Base-by-base conservation (phyloP, 768 basidiomycete species). In the Leucosporidium creatinivorum region DNA sequence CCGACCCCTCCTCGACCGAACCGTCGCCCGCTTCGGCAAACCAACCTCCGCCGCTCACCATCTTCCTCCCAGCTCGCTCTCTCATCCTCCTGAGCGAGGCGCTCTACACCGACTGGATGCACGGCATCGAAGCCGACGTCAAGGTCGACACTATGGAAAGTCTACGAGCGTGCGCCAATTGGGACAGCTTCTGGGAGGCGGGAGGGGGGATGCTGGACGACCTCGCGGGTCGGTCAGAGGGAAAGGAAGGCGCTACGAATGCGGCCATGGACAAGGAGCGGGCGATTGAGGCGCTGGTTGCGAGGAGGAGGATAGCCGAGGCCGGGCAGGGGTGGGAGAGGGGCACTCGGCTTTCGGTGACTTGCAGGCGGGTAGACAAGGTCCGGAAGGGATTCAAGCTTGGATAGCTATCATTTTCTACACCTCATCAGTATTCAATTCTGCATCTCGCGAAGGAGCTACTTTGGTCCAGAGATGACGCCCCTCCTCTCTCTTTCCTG, bases 51-150 rank as follows among this genome's bases (percentile, higher is more conserved):
- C 78, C 86, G 30, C 79, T 89, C 26, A 87, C 89, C 5, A 76
- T 94, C 18, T 80, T 93, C 28, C 82, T 97, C 68, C 89, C 96
- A 75, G 88, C 89, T 56, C 85, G 93, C 56, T 92, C 91, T 70
- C 84, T 90, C 31, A 81, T 96, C 72, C 84, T 97, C 73, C 88
- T 92, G 25, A 84, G 81, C 26, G 82, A 81, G 2, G 78, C 81
- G 21, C 80, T 93, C 70, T 97, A 96, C 77, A 81, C 82, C 0
- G 79, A 82, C 0, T 84, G 87, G 75, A 79, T 94, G 62, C 70
- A 61, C 49, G 63, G 65, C 21, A 69, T 69, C 52, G 56, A 63
- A 44, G 26, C 25, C 1, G 76, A 73, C 68, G 28, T 75, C 78
- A 39, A 25, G 28, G 9, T 56, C 52, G 54, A 47, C 57, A 25